These are phyloP conservation scores for Xerocomellus dryophilus DNA, from an alignment of 768 basidiomycete species.

Conservation along the genomic window DNA sequence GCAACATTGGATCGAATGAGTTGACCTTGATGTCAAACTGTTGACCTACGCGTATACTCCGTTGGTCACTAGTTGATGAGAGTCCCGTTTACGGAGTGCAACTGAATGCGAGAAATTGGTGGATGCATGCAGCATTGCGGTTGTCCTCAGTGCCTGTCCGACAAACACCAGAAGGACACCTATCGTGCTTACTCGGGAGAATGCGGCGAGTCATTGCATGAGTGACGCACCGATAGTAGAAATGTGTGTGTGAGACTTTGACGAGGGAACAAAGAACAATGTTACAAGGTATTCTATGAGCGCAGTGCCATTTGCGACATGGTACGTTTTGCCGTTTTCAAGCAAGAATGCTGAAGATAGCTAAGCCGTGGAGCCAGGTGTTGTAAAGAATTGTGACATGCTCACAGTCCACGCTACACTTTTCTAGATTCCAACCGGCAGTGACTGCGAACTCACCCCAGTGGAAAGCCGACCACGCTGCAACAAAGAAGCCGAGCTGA, in stretches of 20 bases:
- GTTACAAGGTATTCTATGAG: conserved; percentile 76
- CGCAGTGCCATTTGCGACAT: conserved; percentile 76
- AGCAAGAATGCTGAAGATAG: conserved; percentile 75
- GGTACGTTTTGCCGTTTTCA: conserved; percentile 85
- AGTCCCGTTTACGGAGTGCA: conserved; percentile 65
- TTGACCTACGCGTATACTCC: conserved; percentile 81
- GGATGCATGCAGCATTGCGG: conserved; percentile 96
- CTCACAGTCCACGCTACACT: conserved; percentile 92
- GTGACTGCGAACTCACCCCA: conserved; percentile 94
- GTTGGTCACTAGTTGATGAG: conserved; percentile 79
- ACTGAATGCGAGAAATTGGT: conserved; percentile 92
- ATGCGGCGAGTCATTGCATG: background rate
- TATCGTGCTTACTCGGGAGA: conserved; percentile 28
- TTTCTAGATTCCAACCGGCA: conserved; percentile 91
- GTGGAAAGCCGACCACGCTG: conserved; percentile 85
- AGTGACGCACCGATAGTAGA: conserved; percentile 52
- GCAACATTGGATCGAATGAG: background rate
- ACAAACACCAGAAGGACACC: conserved; percentile 61
- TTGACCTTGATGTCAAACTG: background rate
- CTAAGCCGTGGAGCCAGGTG: conserved; percentile 2
- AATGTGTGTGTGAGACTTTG: conserved; percentile 58
- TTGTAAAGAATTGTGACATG: conserved; percentile 12
- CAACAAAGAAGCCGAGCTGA: conserved; percentile 80
- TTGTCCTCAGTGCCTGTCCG: conserved; percentile 78
- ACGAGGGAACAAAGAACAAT: conserved; percentile 61